phyloP scores from a whole-genome alignment of 306 rosid species.

The Rubus idaeus region DNA sequence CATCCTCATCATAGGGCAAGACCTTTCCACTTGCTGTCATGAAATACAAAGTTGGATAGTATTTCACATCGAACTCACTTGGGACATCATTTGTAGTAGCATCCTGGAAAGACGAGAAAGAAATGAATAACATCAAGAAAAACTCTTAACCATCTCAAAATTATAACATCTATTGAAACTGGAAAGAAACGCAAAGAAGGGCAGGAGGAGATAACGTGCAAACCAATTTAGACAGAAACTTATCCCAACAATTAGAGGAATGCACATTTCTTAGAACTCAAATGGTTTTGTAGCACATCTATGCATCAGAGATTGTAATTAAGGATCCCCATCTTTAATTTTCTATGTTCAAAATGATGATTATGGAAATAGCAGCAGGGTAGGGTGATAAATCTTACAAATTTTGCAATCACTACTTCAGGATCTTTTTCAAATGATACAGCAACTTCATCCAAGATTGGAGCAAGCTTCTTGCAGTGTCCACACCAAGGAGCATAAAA shows the following conservation, averaged over 20 bases:
- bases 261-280: neutral
- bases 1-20: constrained; percentile 45
- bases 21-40: constrained; percentile 70
- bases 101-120: constrained; percentile 48
- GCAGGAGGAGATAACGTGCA: neutral
- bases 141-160: neutral
- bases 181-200: neutral
- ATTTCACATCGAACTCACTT: constrained; percentile 63
- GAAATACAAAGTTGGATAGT: constrained; percentile 83
- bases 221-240: neutral
- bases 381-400: constrained; percentile 47
- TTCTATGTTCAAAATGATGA: neutral
- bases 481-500: constrained; percentile 99
- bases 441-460: constrained; percentile 90
- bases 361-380: neutral
- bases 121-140: neutral
- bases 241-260: neutral
- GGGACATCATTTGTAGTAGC: constrained; percentile 87
- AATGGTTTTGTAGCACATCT: neutral
- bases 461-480: constrained; percentile 90
- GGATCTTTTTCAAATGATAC: constrained; percentile 63
- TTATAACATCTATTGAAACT: neutral
- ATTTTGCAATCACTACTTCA: constrained; percentile 70
- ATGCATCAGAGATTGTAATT: neutral
- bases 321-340: neutral